These are phyloP conservation scores for Gautieria morchelliformis DNA, from an alignment of 768 basidiomycete species.

Conservation along the genomic window DNA sequence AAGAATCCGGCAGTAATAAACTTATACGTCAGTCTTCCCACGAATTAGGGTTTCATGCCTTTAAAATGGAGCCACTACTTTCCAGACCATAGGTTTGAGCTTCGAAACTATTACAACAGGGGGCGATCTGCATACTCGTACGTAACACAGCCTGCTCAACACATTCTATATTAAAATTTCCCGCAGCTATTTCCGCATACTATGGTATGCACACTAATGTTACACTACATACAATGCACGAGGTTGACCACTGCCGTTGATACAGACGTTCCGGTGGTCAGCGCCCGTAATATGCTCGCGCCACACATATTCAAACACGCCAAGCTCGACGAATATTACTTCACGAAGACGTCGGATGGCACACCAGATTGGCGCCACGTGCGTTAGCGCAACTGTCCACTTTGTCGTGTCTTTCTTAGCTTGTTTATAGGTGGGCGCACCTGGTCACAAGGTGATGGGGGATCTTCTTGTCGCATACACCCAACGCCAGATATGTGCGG, in stretches of 20 bases:
- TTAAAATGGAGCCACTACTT: neutral
- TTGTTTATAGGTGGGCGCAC: neutral
- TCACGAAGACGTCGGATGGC: neutral
- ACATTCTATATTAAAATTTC: neutral
- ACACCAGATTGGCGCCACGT: constrained; percentile 9
- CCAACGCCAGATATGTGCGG: constrained; percentile 9
- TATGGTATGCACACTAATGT: neutral
- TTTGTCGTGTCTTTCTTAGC: neutral
- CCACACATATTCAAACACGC: constrained; percentile 6
- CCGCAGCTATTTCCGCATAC: constrained; percentile 7
- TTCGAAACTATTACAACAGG: constrained; percentile 8
- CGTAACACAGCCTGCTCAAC: neutral
- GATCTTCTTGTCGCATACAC: constrained; percentile 8
- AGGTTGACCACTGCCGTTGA: neutral
- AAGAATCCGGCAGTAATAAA: constrained; percentile 9
- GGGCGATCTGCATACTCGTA: constrained; percentile 9
- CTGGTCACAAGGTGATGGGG: constrained; percentile 8
- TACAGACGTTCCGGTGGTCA: constrained; percentile 7
- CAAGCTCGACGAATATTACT: constrained; percentile 5
- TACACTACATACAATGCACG: too few species aligned
- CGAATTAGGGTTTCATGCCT: neutral
- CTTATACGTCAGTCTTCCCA: constrained; percentile 4
- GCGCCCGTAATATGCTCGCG: constrained; percentile 10
- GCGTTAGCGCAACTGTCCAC: neutral
- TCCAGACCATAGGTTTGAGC: constrained; percentile 5